A percentile compares a stretch with the other conserved stretches of the same genome.
phyloP scores from a whole-genome alignment of 441 rosid species.

The Corymbia citriodora region DNA sequence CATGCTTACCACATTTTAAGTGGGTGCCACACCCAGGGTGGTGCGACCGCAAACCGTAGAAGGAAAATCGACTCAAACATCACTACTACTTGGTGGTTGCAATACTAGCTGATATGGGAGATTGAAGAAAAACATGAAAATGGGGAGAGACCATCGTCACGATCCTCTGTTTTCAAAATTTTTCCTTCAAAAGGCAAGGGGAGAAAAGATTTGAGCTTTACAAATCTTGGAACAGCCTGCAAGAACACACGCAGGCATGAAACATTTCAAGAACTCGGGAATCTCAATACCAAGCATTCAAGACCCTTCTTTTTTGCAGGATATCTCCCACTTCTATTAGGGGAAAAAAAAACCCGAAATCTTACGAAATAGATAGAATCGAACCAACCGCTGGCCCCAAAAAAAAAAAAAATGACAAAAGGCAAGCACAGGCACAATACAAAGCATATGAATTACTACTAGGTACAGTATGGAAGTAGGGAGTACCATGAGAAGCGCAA shows the following conservation, averaged over 20 bases:
- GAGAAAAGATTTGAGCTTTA: not conserved
- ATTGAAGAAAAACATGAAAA: not conserved
- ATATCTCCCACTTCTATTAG: not conserved
- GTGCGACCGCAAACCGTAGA: not conserved
- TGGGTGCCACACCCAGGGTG: not conserved
- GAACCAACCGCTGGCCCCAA: not conserved
- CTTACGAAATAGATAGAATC: not conserved
- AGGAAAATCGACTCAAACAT: not conserved
- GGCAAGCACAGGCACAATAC: not conserved
- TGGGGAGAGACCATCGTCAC: not conserved
- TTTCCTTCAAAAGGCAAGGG: not conserved
- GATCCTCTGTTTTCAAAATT: not conserved
- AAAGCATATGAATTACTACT: not conserved
- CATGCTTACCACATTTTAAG: accelerated
- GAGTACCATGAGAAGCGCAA: not conserved
- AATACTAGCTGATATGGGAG: not conserved
- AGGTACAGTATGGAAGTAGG: not conserved
- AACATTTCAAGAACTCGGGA: not conserved
- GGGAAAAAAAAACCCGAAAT: not conserved
- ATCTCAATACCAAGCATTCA: not conserved
- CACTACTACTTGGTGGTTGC: not conserved
- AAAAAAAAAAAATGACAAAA: not conserved
- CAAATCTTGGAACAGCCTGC: not conserved
- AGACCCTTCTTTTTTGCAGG: not conserved
- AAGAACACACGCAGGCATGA: accelerated